phyloP scores from a whole-genome alignment of 1,284 basidiomycete genomes.

The Ustilago nuda region DNA sequence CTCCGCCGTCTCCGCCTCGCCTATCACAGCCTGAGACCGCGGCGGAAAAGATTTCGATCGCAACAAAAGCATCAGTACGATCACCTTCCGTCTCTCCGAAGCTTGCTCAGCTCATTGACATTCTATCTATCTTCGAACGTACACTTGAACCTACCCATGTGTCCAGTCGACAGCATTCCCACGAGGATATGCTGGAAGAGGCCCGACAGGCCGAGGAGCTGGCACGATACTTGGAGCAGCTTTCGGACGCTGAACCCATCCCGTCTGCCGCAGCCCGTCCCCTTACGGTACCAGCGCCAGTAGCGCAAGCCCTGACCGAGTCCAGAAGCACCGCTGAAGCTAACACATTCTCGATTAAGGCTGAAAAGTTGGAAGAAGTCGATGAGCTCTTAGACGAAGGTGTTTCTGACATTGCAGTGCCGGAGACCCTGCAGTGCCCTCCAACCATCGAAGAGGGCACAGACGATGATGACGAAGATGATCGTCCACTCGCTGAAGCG shows the following conservation, averaged over 20 bases:
- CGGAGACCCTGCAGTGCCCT: neutral
- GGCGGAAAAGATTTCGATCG: neutral
- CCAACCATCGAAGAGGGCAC: neutral
- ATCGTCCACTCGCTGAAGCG: constrained; percentile 10
- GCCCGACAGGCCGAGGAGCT: constrained; percentile 28
- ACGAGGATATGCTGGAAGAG: constrained; percentile 11
- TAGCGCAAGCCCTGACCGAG: neutral
- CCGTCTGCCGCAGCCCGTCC: neutral
- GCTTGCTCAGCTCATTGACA: constrained; percentile 11
- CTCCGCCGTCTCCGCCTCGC: neutral
- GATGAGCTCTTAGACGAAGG: constrained; percentile 14
- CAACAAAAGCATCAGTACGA: neutral
- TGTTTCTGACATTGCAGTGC: too few species aligned
- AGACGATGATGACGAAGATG: constrained; percentile 23
- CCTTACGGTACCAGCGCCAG: neutral
- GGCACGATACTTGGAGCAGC: constrained; percentile 14
- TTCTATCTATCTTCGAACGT: constrained; percentile 1
- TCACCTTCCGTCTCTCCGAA: constrained; percentile 2
- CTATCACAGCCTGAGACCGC: neutral
- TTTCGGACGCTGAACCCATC: constrained; percentile 9
- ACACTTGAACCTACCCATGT: neutral
- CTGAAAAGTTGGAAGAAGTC: constrained; percentile 3
- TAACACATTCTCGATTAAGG: neutral
- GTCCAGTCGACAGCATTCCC: neutral
- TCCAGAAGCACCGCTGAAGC: neutral